A percentile compares a stretch with the other conserved stretches of the same genome.
Evolutionary conservation across 2,329 filamentous ascomycete species (phyloP).

Genomic region (Colletotrichum orchidophilum): DNA sequence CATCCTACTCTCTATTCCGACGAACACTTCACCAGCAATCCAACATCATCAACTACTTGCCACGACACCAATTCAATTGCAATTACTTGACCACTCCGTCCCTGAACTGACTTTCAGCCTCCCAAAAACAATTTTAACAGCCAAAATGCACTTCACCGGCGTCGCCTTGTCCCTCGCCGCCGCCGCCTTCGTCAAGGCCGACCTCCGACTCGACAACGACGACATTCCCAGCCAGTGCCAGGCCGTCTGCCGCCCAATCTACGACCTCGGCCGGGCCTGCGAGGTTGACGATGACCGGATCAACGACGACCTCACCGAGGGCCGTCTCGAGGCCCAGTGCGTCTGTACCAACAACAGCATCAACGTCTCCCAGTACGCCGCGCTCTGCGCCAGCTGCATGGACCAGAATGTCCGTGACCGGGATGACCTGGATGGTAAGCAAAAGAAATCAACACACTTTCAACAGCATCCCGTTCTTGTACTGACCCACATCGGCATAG

Average conservation of each 20-base stretch:
- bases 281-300: conserved; percentile 37
- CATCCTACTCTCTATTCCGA: neutral
- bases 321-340: conserved; percentile 50
- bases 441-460: neutral
- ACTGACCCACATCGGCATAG: neutral
- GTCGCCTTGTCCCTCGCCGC: conserved; percentile 29
- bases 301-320: conserved; percentile 44
- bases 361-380: conserved; percentile 47
- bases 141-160: conserved; percentile 34
- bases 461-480: neutral
- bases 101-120: too few species aligned
- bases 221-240: conserved; percentile 35
- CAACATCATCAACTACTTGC: neutral
- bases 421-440: conserved; percentile 35
- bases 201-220: conserved; percentile 34
- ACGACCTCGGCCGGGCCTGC: conserved; percentile 31
- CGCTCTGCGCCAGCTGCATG: conserved; percentile 39
- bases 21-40: neutral
- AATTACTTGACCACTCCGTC: neutral
- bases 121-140: neutral
- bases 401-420: conserved; percentile 32
- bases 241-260: conserved; percentile 34
- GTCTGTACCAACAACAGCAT: conserved; percentile 53
- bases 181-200: conserved; percentile 29
- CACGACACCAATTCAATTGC: neutral